A percentile compares a stretch with the other conserved stretches of the same genome.
Evolutionary conservation across 495 filamentous ascomycete genomes (phyloP).

Genomic region (Corynascus novoguineensis): DNA sequence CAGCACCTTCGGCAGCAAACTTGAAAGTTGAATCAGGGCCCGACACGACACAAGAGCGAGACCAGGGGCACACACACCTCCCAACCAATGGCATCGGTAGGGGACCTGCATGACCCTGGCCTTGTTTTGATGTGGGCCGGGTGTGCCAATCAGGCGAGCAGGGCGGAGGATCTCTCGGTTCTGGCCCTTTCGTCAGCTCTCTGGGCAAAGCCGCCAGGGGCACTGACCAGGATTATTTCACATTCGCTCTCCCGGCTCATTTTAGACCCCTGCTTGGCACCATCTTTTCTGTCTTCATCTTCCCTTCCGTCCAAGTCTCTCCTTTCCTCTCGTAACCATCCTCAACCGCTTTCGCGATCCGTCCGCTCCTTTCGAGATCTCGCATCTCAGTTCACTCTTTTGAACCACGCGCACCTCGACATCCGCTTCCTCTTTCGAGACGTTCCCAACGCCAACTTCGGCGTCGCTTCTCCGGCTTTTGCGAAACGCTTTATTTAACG

Average conservation of each 20-base stretch:
- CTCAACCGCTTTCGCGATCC: constrained; percentile 24
- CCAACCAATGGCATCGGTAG: constrained; percentile 18
- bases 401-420: constrained; percentile 14
- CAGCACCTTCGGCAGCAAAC: no score
- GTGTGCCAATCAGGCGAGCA: constrained; percentile 16
- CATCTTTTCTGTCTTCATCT: constrained; percentile 14
- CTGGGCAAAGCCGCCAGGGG: neutral
- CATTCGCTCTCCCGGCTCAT: constrained; percentile 21
- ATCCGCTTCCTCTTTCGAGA: neutral
- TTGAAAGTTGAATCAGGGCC: neutral
- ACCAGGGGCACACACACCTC: neutral
- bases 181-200: constrained; percentile 11
- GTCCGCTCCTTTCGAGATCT: constrained; percentile 34
- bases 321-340: constrained; percentile 17
- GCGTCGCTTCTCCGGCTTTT: neutral
- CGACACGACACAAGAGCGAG: neutral
- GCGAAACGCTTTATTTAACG: neutral
- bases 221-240: constrained; percentile 19
- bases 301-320: neutral
- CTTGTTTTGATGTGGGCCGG: constrained; percentile 9
- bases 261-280: constrained; percentile 15
- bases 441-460: constrained; percentile 22
- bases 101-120: constrained; percentile 24
- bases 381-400: constrained; percentile 33
- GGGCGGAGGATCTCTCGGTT: constrained; percentile 16